These are phyloP conservation scores for Nitzschia palea DNA, from an alignment of 108 stramenopile genomes.

Conservation along the genomic window DNA sequence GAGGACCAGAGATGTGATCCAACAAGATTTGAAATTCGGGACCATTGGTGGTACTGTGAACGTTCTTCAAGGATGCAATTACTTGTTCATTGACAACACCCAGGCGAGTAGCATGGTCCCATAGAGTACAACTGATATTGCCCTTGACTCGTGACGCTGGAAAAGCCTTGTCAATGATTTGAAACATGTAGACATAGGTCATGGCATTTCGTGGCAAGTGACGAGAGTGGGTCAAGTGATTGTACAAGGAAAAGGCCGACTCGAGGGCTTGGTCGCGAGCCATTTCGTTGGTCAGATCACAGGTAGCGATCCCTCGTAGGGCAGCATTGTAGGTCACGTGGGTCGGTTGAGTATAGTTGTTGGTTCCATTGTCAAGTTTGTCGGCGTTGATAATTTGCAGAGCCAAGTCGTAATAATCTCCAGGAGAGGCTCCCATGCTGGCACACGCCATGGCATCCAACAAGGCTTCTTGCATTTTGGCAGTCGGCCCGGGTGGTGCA, in stretches of 20 bases:
- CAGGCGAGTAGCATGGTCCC: conserved; percentile 54
- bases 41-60: conserved; percentile 20
- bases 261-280: conserved; percentile 58
- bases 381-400: conserved; percentile 3
- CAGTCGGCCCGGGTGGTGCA: conserved; percentile 61
- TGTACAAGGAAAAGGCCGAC: conserved; percentile 48
- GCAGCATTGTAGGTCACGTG: conserved; percentile 71
- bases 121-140: conserved; percentile 69
- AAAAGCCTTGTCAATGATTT: conserved; percentile 44
- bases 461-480: conserved; percentile 58
- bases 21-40: conserved; percentile 30
- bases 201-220: conserved; percentile 55
- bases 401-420: conserved; percentile 3
- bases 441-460: conserved; percentile 68
- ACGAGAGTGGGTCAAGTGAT: conserved; percentile 34
- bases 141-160: conserved; percentile 61
- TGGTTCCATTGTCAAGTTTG: conserved; percentile 12
- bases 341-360: conserved; percentile 41
- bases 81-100: conserved; percentile 57
- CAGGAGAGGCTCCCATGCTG: not conserved
- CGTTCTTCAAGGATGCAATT: conserved; percentile 35
- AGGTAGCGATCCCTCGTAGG: conserved; percentile 51
- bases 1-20: conserved; percentile 8
- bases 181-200: conserved; percentile 45
- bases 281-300: conserved; percentile 17